Evolutionary conservation across 2,329 filamentous ascomycete species (phyloP), one percentile per base, ranked within the genome.

Genomic region (Monosporascus cannonballus): DNA sequence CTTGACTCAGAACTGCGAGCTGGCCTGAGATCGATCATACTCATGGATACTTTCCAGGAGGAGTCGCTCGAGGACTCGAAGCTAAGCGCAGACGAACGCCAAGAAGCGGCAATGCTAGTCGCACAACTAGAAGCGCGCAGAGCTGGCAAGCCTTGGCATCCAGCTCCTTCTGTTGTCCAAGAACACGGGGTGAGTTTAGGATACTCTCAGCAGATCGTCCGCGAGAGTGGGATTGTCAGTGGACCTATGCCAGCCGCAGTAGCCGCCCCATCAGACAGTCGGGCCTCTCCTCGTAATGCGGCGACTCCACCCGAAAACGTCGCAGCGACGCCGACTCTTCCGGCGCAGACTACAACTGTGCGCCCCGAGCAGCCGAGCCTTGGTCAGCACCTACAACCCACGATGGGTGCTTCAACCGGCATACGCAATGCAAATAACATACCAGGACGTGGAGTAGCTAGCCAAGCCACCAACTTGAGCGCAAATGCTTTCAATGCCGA

Each of bases 31-130:
- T 72, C 72, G 2, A 84, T 93, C 52, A 76, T 81, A 3, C 78
- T 85, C 39, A 87, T 85, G 1, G 86, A 93, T 59, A 86, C 85
- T 0, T 90, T 90, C 58, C 84, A 88, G 58, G 77, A 82, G 58
- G 85, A 91, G 57, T 85, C 87, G 52, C 71, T 79, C 11, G 82
- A 84, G 48, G 76, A 76, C 14, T 64, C 63, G 1, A 60, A 61
- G 18, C 67, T 92, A 22, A 84, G 83, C 0, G 72, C 74, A 0
- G 82, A 87, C 49, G 87, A 91, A 56, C 66, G 74, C 9, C 71
- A 70, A 44, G 79, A 84, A 46, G 81, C 82, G 0, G 73, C 79
- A 34, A 58, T 71, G 41, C 57, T 73, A 50, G 62, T 73, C 25
- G 36, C 48, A 15, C 45, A 52, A 18, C 64, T 64, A 34, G 52